Evolutionary conservation across 192 early-diverging fungal species (phyloP).

Genomic region (Coemansia furcata): DNA sequence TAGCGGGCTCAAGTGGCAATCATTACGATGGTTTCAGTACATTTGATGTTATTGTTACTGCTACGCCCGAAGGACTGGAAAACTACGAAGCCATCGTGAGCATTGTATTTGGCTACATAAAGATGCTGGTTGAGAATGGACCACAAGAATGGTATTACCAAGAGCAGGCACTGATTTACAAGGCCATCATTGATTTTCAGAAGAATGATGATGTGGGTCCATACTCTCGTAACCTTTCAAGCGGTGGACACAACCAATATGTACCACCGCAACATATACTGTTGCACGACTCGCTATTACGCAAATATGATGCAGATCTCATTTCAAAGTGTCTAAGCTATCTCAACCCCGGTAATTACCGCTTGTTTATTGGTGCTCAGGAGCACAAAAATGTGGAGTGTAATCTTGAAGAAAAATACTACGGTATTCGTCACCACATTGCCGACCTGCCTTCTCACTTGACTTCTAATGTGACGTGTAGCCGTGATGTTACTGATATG

Average conservation of each 20-base stretch:
- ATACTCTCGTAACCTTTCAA: not conserved
- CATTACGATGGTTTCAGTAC: conserved; percentile 7
- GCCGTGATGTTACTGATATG: not conserved
- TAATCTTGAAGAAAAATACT: conserved; percentile 64
- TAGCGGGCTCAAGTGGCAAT: conserved; percentile 35
- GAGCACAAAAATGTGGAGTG: conserved; percentile 18
- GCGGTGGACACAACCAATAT: conserved; percentile 59
- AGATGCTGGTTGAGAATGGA: not conserved
- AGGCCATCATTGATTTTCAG: conserved; percentile 57
- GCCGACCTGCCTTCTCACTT: not conserved
- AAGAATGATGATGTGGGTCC: conserved; percentile 59
- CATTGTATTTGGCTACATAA: conserved; percentile 29
- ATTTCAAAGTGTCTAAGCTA: conserved; percentile 61
- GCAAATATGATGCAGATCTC: conserved; percentile 56
- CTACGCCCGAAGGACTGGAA: conserved; percentile 19
- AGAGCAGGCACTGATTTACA: conserved; percentile 33
- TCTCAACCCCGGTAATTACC: conserved; percentile 61
- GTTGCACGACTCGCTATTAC: conserved; percentile 61
- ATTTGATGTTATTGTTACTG: conserved; percentile 6
- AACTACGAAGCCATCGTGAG: conserved; percentile 16
- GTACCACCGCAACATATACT: conserved; percentile 59
- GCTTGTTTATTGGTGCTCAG: conserved; percentile 41
- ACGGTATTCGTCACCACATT: conserved; percentile 73
- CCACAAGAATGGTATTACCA: conserved; percentile 30
- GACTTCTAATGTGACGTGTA: not conserved